Conservation (phyloP, 768 basidiomycete species). For the Auricularia cornea region DNA sequence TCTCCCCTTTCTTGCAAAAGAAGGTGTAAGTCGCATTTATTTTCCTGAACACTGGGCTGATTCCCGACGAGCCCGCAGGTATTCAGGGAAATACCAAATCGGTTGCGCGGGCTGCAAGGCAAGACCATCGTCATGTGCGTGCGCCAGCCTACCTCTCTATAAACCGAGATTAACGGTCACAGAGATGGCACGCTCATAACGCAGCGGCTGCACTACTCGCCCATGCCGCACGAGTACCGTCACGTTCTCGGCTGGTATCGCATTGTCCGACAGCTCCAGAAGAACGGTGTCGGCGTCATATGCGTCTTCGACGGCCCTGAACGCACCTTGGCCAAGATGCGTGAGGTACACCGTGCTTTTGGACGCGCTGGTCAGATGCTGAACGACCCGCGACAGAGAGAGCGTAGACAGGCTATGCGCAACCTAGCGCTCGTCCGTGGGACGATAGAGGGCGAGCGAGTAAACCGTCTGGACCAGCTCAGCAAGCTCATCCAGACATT, state of each 20-base stretch:
- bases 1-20: constrained; percentile 12
- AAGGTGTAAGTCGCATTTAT: constrained; percentile 4
- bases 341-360: constrained; percentile 43
- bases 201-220: constrained; percentile 70
- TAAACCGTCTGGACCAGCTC: constrained; percentile 40
- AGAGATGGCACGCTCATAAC: constrained; percentile 86
- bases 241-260: constrained; percentile 78
- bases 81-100: constrained; percentile 41
- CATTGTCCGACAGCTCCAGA: constrained; percentile 53
- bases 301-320: constrained; percentile 76
- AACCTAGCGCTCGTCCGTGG: constrained; percentile 43
- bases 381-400: constrained; percentile 29
- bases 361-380: background rate
- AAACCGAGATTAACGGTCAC: constrained; percentile 8
- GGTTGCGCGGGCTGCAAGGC: constrained; percentile 51
- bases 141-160: background rate
- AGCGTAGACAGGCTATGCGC: constrained; percentile 40
- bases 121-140: constrained; percentile 70
- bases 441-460: constrained; percentile 48
- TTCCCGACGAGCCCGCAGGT: constrained; percentile 13
- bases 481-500: constrained; percentile 13
- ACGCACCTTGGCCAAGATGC: constrained; percentile 57
- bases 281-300: constrained; percentile 47
- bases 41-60: background rate
- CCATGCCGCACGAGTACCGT: constrained; percentile 49